phyloP scores from a whole-genome alignment of 768 basidiomycete species.

The Leccinum fibrillosum region DNA sequence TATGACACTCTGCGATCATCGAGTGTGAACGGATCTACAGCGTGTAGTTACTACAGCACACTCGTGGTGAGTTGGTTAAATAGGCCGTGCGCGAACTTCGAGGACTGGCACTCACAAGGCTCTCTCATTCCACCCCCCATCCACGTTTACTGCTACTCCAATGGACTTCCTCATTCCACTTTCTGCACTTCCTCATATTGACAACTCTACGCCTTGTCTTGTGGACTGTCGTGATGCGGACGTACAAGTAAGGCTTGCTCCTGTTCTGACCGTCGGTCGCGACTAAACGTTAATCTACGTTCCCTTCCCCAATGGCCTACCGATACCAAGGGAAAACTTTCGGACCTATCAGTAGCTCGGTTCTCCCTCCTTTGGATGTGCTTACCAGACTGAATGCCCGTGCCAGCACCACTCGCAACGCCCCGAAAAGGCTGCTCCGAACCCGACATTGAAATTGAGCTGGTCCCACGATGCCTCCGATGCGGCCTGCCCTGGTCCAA shows the following conservation, averaged over 20 bases:
- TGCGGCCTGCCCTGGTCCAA: conserved; percentile 18
- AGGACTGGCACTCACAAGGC: not conserved
- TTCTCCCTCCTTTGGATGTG: not conserved
- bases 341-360: not conserved
- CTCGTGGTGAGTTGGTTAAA: not conserved
- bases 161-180: no score
- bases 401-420: not conserved
- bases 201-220: no score
- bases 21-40: no score
- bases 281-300: not conserved
- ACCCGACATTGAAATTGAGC: not conserved
- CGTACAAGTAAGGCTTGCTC: conserved; percentile 1
- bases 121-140: not conserved
- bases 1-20: no score
- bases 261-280: not conserved
- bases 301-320: not conserved
- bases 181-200: not conserved
- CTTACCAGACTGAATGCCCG: not conserved
- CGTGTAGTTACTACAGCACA: not conserved
- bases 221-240: conserved; percentile 12
- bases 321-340: not conserved
- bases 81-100: not conserved
- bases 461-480: conserved; percentile 9
- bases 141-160: no score
- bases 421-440: not conserved